These are phyloP conservation scores for Pseudozyma sp. DNA, from an alignment of 1,284 basidiomycete genomes.

Conservation along the genomic window DNA sequence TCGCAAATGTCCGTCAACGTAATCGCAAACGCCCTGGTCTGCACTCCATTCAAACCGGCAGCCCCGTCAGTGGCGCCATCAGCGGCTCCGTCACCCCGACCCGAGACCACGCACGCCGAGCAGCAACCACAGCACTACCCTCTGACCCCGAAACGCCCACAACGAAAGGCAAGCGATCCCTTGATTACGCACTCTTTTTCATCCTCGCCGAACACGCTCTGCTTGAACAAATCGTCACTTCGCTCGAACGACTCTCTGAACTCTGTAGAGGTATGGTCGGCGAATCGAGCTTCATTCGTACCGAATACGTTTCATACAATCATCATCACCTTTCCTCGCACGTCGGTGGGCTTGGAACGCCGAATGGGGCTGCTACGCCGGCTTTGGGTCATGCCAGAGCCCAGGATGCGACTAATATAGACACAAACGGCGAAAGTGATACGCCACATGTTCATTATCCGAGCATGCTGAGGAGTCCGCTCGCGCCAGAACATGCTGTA, in stretches of 20 bases:
- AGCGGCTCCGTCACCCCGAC: slow-evolving; percentile 12
- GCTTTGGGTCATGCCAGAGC: not conserved
- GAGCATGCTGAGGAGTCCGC: not conserved
- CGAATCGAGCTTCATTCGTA: slow-evolving; percentile 52
- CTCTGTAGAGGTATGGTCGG: slow-evolving; percentile 59
- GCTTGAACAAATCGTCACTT: slow-evolving; percentile 52
- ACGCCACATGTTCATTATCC: too few relatives aligned
- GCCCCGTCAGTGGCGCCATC: slow-evolving; percentile 1
- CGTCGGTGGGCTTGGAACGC: slow-evolving; percentile 2
- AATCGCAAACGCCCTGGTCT: slow-evolving; percentile 32
- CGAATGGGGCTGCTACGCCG: slow-evolving; percentile 11
- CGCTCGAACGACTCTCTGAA: slow-evolving; percentile 52
- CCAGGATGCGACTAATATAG: too few relatives aligned
- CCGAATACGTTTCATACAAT: slow-evolving; percentile 30
- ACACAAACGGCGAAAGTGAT: too few relatives aligned
- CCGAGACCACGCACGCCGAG: not conserved
- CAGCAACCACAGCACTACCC: not conserved
- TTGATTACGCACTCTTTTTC: slow-evolving; percentile 56
- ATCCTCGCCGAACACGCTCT: slow-evolving; percentile 62
- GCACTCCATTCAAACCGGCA: slow-evolving; percentile 58
- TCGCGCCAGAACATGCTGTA: not conserved
- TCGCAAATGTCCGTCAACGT: slow-evolving; percentile 24
- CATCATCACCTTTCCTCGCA: too few relatives aligned
- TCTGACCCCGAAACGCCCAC: slow-evolving; percentile 21
- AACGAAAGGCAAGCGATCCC: slow-evolving; percentile 7